Percentiles rank a stretch among this genome's conserved stretches.
These are phyloP conservation scores for Afroboletus lepidellus DNA, from an alignment of 1,284 basidiomycete genomes.

Conservation along the genomic window DNA sequence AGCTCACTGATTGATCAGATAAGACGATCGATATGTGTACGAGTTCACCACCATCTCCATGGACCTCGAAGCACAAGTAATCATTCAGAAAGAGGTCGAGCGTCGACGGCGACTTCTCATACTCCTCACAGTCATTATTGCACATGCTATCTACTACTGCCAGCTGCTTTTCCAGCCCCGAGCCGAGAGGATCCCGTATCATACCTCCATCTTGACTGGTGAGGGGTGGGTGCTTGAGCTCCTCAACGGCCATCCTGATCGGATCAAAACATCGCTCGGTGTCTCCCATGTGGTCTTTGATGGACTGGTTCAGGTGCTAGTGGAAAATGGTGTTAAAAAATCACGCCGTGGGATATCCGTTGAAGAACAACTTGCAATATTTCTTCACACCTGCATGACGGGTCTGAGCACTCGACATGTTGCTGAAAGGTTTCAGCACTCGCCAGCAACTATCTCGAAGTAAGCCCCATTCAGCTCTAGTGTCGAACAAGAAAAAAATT, in stretches of 20 bases:
- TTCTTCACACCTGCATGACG: neutral
- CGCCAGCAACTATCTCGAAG: neutral
- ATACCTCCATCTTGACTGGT: neutral
- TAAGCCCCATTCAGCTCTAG: neutral
- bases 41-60: too few species aligned
- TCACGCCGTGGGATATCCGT: neutral
- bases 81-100: neutral
- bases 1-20: too few species aligned
- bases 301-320: neutral
- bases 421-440: constrained; percentile 5
- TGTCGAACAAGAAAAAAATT: neutral
- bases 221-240: constrained; percentile 3
- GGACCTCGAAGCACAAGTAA: neutral
- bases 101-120: neutral
- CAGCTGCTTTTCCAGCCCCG: neutral
- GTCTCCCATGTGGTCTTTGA: neutral
- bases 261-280: neutral
- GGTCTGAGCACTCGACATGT: neutral
- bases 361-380: neutral
- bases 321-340: neutral
- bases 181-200: neutral
- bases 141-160: neutral
- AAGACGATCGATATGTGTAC: too few species aligned
- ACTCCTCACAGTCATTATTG: neutral
- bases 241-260: neutral